These are phyloP conservation scores for Hygrocybe coccinea DNA, from an alignment of 768 basidiomycete genomes.

Conservation along the genomic window DNA sequence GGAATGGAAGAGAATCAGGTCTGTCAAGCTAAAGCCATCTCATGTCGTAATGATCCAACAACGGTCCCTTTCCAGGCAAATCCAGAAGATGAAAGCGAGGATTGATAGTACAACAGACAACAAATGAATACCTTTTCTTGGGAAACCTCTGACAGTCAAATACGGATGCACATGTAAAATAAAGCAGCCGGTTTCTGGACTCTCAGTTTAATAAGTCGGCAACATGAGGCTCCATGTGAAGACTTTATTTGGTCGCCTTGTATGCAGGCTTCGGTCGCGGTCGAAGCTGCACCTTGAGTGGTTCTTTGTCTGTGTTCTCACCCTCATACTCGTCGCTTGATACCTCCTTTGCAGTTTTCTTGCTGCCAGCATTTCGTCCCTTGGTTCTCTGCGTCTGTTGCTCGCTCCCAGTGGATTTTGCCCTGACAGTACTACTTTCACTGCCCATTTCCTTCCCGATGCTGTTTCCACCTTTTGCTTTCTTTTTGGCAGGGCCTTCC, in stretches of 20 bases:
- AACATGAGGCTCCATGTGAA: too few relatives aligned
- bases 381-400: neutral
- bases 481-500: conserved; percentile 12
- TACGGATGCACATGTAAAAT: too few relatives aligned
- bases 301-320: conserved; percentile 6
- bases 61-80: conserved; percentile 31
- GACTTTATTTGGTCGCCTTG: neutral
- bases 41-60: neutral
- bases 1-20: conserved; percentile 79
- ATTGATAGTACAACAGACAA: conserved; percentile 9
- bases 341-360: neutral
- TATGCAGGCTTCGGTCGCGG: conserved; percentile 36
- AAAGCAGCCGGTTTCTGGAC: too few relatives aligned
- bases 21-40: conserved; percentile 13
- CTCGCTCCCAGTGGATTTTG: neutral
- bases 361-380: conserved; percentile 10
- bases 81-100: conserved; percentile 32
- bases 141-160: too few relatives aligned
- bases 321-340: neutral
- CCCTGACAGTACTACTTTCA: conserved; percentile 3
- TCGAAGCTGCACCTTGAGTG: conserved; percentile 33
- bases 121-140: too few relatives aligned
- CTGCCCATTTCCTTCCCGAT: conserved; percentile 11
- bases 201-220: too few relatives aligned
- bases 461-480: neutral